Evolutionary conservation across 495 filamentous ascomycete species (phyloP), one percentile per base, ranked within the genome.

Genomic region (Daldinia concentrica): DNA sequence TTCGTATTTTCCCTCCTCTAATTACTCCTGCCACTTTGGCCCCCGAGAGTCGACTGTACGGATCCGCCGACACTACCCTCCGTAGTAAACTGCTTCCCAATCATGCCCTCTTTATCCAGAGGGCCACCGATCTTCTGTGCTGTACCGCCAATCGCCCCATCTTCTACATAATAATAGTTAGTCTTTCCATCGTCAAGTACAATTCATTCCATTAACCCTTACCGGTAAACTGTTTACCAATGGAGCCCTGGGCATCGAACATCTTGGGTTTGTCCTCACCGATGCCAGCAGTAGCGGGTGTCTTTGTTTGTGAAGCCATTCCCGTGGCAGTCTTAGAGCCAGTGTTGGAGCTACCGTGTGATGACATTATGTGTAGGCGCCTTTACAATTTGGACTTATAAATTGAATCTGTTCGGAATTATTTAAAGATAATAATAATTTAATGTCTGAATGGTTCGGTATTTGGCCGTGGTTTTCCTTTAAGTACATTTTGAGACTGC

Each of bases 51-150:
- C 48, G 80, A 74, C 71, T 87, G 80, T 17, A 83, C 82, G 29
- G 80, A 73, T 0, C 81, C 82, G 7, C 82, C 82, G 36, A 83
- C 72, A 12, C 66, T 69, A 0, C 81, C 82, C 24, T 80, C 75
- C 0, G 70, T 55, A 0, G 80, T 82, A 64, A 82, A 85, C 36
- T 82, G 79, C 66, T 84, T 84, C 41, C 82, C 79, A 43, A 84
- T 71, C 55, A 77, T 72, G 0, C 82, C 82, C 24, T 80, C 77
- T 62, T 79, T 80, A 57, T 82, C 78, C 9, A 86, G 67, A 1
- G 85, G 81, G 0, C 85, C 84, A 6, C 85, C 85, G 6, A 86
- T 68, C 62, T 78, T 82, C 71, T 87, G 80, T 8, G 81, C 83
- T 7, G 75, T 76, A 27, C 81, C 77, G 6, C 85, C 83, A 11